Conservation (phyloP, 768 basidiomycete species). For the Coprinopsis marcescibilis region DNA sequence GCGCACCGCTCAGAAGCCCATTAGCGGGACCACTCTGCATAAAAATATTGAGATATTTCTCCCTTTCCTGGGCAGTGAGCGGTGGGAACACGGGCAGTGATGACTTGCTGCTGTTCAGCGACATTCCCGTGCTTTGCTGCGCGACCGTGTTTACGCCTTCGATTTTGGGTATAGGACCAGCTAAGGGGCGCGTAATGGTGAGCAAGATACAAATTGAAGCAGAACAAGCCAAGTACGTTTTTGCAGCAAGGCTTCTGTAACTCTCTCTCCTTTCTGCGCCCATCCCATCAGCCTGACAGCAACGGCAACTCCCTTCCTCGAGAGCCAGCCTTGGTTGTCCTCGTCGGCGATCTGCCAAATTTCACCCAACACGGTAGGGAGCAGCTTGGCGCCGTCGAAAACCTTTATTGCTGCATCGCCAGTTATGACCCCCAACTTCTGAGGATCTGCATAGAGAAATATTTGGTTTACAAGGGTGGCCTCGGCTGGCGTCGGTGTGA, state of each 20-base stretch:
- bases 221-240: conserved; percentile 49
- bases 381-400: conserved; percentile 78
- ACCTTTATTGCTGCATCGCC: conserved; percentile 88
- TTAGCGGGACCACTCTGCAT: conserved; percentile 61
- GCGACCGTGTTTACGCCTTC: conserved; percentile 57
- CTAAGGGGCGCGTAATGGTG: conserved; percentile 34
- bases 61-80: conserved; percentile 72
- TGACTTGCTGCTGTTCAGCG: conserved; percentile 60
- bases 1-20: conserved; percentile 72
- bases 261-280: conserved; percentile 80
- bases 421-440: conserved; percentile 78
- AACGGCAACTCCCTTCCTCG: conserved; percentile 79
- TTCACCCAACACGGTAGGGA: conserved; percentile 76
- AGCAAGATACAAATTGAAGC: conserved; percentile 10
- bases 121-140: conserved; percentile 55
- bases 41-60: conserved; percentile 82
- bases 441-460: conserved; percentile 66
- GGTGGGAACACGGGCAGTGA: conserved; percentile 58
- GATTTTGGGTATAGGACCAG: conserved; percentile 79
- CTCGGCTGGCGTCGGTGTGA: conserved; percentile 43
- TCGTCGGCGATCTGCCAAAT: conserved; percentile 93
- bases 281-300: conserved; percentile 90
- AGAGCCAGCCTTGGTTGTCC: conserved; percentile 89
- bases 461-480: conserved; percentile 65
- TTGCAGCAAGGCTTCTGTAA: conserved; percentile 53